These are phyloP conservation scores for Hypoxylon rubiginosum DNA, from an alignment of 2,329 filamentous ascomycete species.

Conservation along the genomic window DNA sequence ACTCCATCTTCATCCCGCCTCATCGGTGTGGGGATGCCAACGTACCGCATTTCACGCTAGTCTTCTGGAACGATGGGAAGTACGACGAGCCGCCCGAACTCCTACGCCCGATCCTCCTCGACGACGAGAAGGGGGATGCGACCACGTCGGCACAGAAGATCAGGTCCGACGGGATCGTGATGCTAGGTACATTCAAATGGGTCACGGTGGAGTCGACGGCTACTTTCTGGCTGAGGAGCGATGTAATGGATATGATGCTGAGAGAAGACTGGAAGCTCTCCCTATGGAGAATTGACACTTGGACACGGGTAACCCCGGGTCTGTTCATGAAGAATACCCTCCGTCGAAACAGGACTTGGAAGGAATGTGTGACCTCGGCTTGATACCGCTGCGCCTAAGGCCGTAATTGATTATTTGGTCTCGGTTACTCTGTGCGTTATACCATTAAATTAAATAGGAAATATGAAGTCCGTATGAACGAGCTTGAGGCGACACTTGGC, in stretches of 20 bases:
- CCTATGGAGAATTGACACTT: slow-evolving; percentile 38
- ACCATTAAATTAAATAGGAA: not conserved
- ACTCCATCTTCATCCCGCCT: slow-evolving; percentile 26
- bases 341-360: slow-evolving; percentile 16
- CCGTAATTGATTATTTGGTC: not conserved
- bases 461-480: not conserved
- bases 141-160: slow-evolving; percentile 19
- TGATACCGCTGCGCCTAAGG: slow-evolving; percentile 3
- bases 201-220: slow-evolving; percentile 11
- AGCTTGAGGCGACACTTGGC: not conserved
- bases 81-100: slow-evolving; percentile 17
- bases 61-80: slow-evolving; percentile 35
- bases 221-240: slow-evolving; percentile 41
- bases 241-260: slow-evolving; percentile 32
- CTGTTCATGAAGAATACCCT: slow-evolving; percentile 9
- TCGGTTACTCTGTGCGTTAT: not conserved
- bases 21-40: not conserved
- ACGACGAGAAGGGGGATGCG: slow-evolving; percentile 30
- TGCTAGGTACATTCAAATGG: slow-evolving; percentile 31
- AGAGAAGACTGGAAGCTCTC: slow-evolving; percentile 32
- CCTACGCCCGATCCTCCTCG: slow-evolving; percentile 21
- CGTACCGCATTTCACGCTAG: slow-evolving; percentile 35
- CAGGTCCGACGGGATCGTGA: slow-evolving; percentile 25
- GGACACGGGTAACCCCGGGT: slow-evolving; percentile 18
- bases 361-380: slow-evolving; percentile 20